A percentile compares a stretch with the other conserved stretches of the same genome.
Evolutionary conservation across 345 rosid genomes (phyloP).

Genomic region (Streptanthus diversifolius): DNA sequence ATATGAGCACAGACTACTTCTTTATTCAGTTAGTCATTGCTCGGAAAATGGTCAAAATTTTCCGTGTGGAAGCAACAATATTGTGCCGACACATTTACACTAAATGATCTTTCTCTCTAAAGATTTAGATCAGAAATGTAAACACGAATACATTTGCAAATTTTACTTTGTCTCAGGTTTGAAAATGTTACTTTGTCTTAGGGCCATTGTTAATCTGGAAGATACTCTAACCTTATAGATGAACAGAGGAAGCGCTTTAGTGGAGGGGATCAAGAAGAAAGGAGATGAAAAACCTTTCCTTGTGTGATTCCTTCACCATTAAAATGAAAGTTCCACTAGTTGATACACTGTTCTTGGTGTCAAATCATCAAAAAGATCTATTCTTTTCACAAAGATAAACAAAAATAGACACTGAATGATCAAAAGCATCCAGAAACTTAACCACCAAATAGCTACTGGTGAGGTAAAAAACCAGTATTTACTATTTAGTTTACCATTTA

Average conservation of each 20-base stretch:
- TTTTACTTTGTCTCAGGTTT: background rate
- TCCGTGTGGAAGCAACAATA: background rate
- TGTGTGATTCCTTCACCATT: conserved; percentile 30
- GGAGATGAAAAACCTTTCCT: conserved; percentile 32
- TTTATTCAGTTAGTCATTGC: background rate
- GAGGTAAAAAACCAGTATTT: conserved; percentile 1
- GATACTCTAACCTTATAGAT: conserved; percentile 3
- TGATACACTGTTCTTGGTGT: conserved; percentile 25
- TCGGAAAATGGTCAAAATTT: background rate
- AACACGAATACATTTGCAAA: background rate
- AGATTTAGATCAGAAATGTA: background rate
- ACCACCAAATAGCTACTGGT: conserved; percentile 7
- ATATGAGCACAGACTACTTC: background rate
- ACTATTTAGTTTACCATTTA: background rate
- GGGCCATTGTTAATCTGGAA: background rate
- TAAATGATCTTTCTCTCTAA: too few relatives aligned
- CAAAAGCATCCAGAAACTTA: conserved; percentile 16
- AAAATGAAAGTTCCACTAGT: conserved; percentile 33
- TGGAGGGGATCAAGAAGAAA: conserved; percentile 32
- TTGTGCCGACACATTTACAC: background rate
- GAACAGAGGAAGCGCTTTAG: background rate
- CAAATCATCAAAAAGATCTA: conserved; percentile 16
- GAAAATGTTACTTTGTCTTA: background rate
- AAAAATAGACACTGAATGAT: conserved; percentile 15
- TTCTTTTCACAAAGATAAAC: conserved; percentile 22